phyloP scores from a whole-genome alignment of 129 eudicot genomes.

The Centaurea solstitialis region DNA sequence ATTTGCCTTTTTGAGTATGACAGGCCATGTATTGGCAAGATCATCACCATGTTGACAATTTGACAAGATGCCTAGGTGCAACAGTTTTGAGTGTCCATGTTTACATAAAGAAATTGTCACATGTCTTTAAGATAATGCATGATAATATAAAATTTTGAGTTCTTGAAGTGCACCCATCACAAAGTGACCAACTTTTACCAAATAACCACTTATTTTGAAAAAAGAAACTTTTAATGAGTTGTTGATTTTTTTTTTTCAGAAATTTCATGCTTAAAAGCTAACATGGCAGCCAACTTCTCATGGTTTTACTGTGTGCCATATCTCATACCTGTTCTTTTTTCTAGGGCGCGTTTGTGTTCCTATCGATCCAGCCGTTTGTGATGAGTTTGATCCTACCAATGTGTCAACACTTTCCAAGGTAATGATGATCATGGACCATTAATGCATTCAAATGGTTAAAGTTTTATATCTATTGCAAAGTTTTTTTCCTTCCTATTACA shows the following conservation, averaged over 20 bases:
- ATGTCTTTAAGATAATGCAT: neutral
- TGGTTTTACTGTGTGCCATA: neutral
- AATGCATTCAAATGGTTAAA: neutral
- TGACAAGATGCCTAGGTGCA: conserved; percentile 2
- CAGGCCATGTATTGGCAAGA: neutral
- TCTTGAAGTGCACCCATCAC: too few species aligned
- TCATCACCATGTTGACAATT: neutral
- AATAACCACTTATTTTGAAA: too few species aligned
- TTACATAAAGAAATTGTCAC: neutral
- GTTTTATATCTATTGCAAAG: neutral
- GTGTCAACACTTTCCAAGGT: conserved; percentile 90
- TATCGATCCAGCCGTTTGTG: conserved; percentile 75
- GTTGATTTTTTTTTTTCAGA: neutral
- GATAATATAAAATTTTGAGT: too few species aligned
- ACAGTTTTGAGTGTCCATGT: neutral
- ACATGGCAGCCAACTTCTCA: conserved; percentile 1
- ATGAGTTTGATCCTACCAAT: conserved; percentile 84
- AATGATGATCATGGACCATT: neutral
- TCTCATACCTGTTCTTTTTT: conserved; percentile 11
- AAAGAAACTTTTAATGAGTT: neutral
- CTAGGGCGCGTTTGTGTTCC: conserved; percentile 95
- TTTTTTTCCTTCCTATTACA: neutral
- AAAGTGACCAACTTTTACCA: too few species aligned
- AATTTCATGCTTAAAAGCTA: neutral
- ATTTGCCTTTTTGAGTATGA: neutral